Evolutionary conservation across 1,139 yeast species (phyloP).

Genomic region (Insectozyma bohioensis): DNA sequence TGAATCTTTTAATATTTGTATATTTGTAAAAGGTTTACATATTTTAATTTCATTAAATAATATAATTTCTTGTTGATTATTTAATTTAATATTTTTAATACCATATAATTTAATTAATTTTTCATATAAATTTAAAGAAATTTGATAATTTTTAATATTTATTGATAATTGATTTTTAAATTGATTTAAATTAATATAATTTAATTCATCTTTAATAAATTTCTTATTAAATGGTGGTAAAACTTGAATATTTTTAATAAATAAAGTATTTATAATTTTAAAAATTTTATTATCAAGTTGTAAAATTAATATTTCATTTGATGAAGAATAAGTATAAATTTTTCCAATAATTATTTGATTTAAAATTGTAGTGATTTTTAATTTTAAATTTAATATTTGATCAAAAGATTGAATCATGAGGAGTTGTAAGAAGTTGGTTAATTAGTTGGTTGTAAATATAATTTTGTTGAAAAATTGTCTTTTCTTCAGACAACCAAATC

Average conservation of each 20-base stretch:
- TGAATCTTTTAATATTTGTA: conserved; percentile 24
- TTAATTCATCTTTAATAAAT: too few relatives aligned
- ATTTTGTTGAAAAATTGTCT: too few relatives aligned
- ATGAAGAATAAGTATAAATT: conserved; percentile 55
- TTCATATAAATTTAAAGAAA: conserved; percentile 16
- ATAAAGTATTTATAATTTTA: conserved; percentile 56
- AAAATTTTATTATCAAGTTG: conserved; percentile 27
- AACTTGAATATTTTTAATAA: conserved; percentile 55
- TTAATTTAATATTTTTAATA: conserved; percentile 24
- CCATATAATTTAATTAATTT: conserved; percentile 23
- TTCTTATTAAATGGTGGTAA: conserved; percentile 26
- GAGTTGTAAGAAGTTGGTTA: too few relatives aligned
- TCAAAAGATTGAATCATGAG: conserved; percentile 13
- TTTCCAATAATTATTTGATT: conserved; percentile 60
- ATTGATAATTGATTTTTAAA: background rate
- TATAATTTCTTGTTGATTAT: conserved; percentile 21
- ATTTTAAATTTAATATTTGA: conserved; percentile 37
- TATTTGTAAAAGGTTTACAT: conserved; percentile 30
- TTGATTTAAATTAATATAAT: too few relatives aligned
- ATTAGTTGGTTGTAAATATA: too few relatives aligned
- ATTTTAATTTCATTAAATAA: conserved; percentile 26
- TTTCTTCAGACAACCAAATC: too few relatives aligned
- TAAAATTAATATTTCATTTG: conserved; percentile 22
- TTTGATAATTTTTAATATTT: conserved; percentile 1
- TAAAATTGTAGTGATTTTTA: conserved; percentile 57